Conservation (phyloP, 2,329 filamentous ascomycete species). For the Golovinomyces cichoracearum region DNA sequence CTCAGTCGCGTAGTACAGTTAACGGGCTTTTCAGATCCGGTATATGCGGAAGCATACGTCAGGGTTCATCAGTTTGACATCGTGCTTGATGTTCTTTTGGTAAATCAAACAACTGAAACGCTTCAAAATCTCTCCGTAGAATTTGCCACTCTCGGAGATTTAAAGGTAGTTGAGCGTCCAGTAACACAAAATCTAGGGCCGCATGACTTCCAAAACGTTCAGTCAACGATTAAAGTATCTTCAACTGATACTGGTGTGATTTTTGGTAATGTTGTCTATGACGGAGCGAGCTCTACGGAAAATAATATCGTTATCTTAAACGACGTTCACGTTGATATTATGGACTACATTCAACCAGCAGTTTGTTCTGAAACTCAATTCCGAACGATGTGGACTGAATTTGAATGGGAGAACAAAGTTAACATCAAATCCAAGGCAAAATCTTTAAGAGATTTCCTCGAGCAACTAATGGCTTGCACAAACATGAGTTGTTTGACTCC, state of each 20-base stretch:
- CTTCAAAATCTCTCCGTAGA: slow-evolving; percentile 92
- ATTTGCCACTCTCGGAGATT: slow-evolving; percentile 89
- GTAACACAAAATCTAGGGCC: slow-evolving; percentile 87
- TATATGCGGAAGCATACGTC: slow-evolving; percentile 97
- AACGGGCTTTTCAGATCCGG: slow-evolving; percentile 90
- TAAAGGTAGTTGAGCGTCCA: slow-evolving; percentile 91
- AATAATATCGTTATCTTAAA: slow-evolving; percentile 95
- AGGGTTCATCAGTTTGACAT: slow-evolving; percentile 99
- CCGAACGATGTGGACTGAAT: slow-evolving; percentile 99
- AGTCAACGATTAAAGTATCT: slow-evolving; percentile 95
- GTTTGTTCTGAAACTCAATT: slow-evolving; percentile 95
- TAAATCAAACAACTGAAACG: slow-evolving; percentile 92
- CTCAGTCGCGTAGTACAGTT: slow-evolving; percentile 88
- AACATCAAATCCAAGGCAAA: slow-evolving; percentile 98
- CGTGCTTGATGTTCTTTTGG: slow-evolving; percentile 78
- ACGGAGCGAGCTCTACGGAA: slow-evolving; percentile 72
- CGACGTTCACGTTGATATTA: slow-evolving; percentile 94
- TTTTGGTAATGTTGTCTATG: slow-evolving; percentile 95
- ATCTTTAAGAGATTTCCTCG: slow-evolving; percentile 69
- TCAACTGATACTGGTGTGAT: slow-evolving; percentile 96
- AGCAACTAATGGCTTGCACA: slow-evolving; percentile 85
- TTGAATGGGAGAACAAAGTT: slow-evolving; percentile 99
- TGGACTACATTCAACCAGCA: slow-evolving; percentile 98
- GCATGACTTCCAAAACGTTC: slow-evolving; percentile 93
- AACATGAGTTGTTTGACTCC: slow-evolving; percentile 98